Evolutionary conservation across 1,284 basidiomycete species (phyloP).

Genomic region (Cystobasidium sp.): DNA sequence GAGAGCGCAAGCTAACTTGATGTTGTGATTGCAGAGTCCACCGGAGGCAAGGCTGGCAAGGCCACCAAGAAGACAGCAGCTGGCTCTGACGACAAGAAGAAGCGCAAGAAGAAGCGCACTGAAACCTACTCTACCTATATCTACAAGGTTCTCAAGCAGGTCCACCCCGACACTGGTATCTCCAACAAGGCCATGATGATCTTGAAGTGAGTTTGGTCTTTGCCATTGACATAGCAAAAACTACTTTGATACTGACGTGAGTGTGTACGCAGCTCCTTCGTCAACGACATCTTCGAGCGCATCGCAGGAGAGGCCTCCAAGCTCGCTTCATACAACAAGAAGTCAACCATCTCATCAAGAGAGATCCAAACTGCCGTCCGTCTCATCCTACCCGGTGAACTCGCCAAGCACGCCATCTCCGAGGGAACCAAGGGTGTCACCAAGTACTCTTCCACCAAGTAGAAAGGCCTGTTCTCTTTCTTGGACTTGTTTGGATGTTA

Average conservation of each 20-base stretch:
- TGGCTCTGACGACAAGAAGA: conserved; percentile 67
- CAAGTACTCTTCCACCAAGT: conserved; percentile 64
- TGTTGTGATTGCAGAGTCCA: conserved; percentile 32
- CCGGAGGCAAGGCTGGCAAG: conserved; percentile 45
- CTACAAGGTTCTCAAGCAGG: conserved; percentile 66
- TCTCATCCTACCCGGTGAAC: conserved; percentile 82
- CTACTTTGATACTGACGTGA: conserved; percentile 36
- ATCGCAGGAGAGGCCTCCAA: conserved; percentile 58
- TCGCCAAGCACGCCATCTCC: conserved; percentile 81
- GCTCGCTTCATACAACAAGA: conserved; percentile 89
- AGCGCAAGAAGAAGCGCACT: conserved; percentile 71
- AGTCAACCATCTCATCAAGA: conserved; percentile 90
- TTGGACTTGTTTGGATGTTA: neutral
- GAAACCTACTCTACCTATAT: conserved; percentile 57
- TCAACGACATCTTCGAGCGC: conserved; percentile 61
- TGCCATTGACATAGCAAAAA: too few species aligned
- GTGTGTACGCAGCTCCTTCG: conserved; percentile 55
- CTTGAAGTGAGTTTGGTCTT: conserved; percentile 46
- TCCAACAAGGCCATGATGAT: conserved; percentile 61
- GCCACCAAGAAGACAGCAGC: conserved; percentile 44
- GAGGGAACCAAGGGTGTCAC: conserved; percentile 72
- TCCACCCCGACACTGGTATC: conserved; percentile 59
- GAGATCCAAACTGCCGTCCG: conserved; percentile 77
- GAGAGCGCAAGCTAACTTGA: neutral
- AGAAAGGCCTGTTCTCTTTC: conserved; percentile 39